Percentiles rank a stretch among this genome's conserved stretches.
These are phyloP conservation scores for Solanum dulcamara DNA, from an alignment of 257 asterid genomes.

Conservation along the genomic window DNA sequence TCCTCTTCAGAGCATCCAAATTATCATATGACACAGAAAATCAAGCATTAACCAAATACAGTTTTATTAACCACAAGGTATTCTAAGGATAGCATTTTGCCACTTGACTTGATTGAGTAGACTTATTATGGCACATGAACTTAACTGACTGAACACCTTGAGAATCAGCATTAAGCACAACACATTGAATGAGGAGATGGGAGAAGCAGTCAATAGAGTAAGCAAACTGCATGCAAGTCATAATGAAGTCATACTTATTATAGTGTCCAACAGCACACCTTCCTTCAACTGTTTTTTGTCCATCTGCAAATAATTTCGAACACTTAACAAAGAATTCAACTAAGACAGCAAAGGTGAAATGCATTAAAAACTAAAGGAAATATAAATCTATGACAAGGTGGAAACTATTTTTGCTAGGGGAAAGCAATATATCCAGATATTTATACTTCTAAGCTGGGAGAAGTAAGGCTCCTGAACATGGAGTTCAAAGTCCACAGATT, in stretches of 20 bases:
- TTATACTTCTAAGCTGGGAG: constrained; percentile 57
- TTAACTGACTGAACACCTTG: not conserved
- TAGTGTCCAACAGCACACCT: constrained; percentile 72
- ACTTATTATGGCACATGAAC: not conserved
- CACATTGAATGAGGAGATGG: not conserved
- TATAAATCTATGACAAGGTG: not conserved
- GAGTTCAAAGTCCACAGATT: constrained; percentile 63
- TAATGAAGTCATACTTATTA: constrained; percentile 31
- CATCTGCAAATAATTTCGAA: constrained; percentile 28
- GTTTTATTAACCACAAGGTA: not conserved
- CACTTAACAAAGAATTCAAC: not conserved
- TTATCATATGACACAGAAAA: not conserved
- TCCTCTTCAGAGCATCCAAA: not conserved
- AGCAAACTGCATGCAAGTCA: not conserved
- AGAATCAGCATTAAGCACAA: not conserved
- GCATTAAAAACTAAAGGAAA: not conserved
- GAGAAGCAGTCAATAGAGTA: not conserved
- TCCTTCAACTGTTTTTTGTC: constrained; percentile 78
- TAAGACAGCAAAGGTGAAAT: not conserved
- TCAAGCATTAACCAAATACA: not conserved
- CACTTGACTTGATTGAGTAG: not conserved
- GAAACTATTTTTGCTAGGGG: not conserved
- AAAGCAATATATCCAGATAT: not conserved
- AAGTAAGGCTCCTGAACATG: constrained; percentile 88
- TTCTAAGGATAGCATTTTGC: not conserved